These are phyloP conservation scores for Silene noctiflora DNA, from an alignment of 179 eudicot genomes.

Conservation along the genomic window DNA sequence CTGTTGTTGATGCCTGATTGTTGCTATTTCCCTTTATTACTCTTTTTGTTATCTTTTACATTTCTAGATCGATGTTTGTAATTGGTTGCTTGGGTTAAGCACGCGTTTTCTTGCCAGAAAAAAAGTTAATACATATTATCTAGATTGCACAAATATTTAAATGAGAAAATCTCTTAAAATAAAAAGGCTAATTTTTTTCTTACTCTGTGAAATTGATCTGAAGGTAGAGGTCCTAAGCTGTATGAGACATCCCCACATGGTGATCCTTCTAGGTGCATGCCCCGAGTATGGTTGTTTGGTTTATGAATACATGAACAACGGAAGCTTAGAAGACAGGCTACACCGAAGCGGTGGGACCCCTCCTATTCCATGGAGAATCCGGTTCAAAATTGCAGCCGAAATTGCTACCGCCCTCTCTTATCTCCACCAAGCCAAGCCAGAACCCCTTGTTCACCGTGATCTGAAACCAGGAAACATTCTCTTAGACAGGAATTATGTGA, in stretches of 20 bases:
- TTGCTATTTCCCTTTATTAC: neutral
- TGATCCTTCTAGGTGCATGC: conserved; percentile 50
- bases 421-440: conserved; percentile 52
- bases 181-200: neutral
- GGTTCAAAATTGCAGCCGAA: conserved; percentile 48
- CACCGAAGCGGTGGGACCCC: conserved; percentile 33
- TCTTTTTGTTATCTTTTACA: neutral
- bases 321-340: conserved; percentile 48
- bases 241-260: conserved; percentile 52
- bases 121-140: too few species aligned
- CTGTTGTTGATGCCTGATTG: neutral
- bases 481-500: too few species aligned
- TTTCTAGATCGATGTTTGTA: neutral
- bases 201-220: conserved; percentile 1
- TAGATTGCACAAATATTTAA: too few species aligned
- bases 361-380: conserved; percentile 38
- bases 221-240: conserved; percentile 47
- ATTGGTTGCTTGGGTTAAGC: conserved; percentile 1
- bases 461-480: too few species aligned
- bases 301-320: conserved; percentile 45
- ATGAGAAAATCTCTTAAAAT: neutral
- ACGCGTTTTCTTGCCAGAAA: neutral
- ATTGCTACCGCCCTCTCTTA: conserved; percentile 37
- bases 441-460: conserved; percentile 21
- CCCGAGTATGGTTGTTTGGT: conserved; percentile 54